A percentile compares a stretch with the other conserved stretches of the same genome.
Conservation (phyloP, 1,284 basidiomycete species). For the Puccinia hordei region DNA sequence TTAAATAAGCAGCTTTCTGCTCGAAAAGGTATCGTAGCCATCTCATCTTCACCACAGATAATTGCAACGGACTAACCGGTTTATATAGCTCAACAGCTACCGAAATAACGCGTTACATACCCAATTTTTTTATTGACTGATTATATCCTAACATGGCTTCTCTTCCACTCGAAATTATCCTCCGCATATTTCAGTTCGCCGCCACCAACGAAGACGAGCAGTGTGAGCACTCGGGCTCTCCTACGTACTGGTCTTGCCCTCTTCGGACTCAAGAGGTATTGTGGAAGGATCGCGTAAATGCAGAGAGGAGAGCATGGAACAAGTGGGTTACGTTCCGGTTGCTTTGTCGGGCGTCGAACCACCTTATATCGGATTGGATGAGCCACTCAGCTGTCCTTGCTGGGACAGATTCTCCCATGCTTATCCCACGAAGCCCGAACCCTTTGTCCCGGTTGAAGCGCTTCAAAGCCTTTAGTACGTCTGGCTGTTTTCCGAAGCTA, state of each 20-base stretch:
- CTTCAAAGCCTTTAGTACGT: neutral
- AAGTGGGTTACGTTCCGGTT: neutral
- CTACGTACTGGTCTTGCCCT: constrained; percentile 8
- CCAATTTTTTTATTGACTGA: neutral
- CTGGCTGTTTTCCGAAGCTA: neutral
- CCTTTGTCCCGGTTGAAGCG: neutral
- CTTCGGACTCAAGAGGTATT: neutral
- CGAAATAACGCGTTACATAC: neutral
- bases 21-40: neutral
- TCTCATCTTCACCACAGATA: neutral
- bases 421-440: too few relatives aligned
- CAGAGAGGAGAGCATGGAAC: neutral
- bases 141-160: neutral
- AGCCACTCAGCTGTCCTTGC: neutral
- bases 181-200: neutral
- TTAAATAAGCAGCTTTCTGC: neutral
- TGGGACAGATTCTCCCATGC: neutral
- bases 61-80: neutral
- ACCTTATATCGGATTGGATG: neutral
- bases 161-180: neutral
- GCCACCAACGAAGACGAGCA: neutral
- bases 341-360: neutral
- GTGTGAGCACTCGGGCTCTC: neutral
- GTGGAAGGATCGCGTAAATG: neutral
- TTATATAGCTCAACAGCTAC: neutral